Conservation (phyloP, 805 yeast species). For the Metschnikowia lunata region DNA sequence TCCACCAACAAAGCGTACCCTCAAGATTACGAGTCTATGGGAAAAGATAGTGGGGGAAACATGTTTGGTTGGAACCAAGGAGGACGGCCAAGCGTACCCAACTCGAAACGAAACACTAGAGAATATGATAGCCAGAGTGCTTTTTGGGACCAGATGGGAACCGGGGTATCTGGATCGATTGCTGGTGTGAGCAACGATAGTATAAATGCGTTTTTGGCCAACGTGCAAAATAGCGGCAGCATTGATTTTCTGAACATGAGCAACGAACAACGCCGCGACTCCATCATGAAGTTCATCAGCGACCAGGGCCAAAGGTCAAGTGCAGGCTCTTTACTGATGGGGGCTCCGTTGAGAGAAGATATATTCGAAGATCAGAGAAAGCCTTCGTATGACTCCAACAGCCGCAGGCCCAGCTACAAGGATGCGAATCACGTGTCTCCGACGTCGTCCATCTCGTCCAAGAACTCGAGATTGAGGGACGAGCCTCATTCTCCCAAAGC, state of each 20-base stretch:
- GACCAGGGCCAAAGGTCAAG: conserved; percentile 25
- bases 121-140: conserved; percentile 12
- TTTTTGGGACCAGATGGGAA: conserved; percentile 25
- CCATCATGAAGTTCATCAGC: conserved; percentile 33
- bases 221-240: conserved; percentile 31
- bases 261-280: conserved; percentile 37
- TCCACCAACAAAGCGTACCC: conserved; percentile 10
- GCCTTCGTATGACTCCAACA: conserved; percentile 1
- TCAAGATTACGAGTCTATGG: conserved; percentile 26
- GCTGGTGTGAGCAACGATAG: conserved; percentile 29
- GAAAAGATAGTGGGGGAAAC: conserved; percentile 29
- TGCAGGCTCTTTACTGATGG: conserved; percentile 7
- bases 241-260: conserved; percentile 37
- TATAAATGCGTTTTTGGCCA: conserved; percentile 31
- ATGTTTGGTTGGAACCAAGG: conserved; percentile 28
- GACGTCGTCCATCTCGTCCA: conserved; percentile 34
- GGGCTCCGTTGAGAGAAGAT: conserved; percentile 33
- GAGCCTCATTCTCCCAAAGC: conserved; percentile 40
- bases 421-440: conserved; percentile 27
- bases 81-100: conserved; percentile 2
- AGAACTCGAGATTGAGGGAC: conserved; percentile 28
- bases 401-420: conserved; percentile 1
- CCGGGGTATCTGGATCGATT: conserved; percentile 24
- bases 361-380: conserved; percentile 27
- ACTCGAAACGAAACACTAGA: conserved; percentile 9